Percentiles rank a stretch among this genome's conserved stretches.
Evolutionary conservation across 768 basidiomycete genomes (phyloP).

Genomic region (Tremella mesenterica): DNA sequence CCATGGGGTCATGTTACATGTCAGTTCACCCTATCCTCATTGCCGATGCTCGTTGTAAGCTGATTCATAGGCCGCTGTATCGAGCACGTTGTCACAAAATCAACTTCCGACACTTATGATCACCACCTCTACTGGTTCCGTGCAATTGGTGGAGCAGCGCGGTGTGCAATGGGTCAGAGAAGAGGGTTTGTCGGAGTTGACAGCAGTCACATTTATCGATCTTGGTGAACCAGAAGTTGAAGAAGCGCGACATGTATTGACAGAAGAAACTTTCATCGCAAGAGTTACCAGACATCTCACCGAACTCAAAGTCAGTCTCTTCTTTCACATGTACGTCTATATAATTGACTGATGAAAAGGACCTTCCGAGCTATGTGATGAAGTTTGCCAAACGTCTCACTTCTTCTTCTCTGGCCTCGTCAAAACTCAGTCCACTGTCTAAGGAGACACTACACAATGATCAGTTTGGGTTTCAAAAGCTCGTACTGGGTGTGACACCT

Average conservation of each 20-base stretch:
- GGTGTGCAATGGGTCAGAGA: conserved; percentile 60
- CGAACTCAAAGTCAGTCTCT: conserved; percentile 34
- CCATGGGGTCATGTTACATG: conserved; percentile 64
- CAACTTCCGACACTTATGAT: conserved; percentile 40
- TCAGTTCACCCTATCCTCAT: conserved; percentile 39
- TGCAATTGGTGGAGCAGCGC: conserved; percentile 54
- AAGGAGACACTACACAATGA: conserved; percentile 54
- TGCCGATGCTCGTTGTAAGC: not conserved
- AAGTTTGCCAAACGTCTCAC: conserved; percentile 64
- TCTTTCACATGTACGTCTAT: too few species aligned
- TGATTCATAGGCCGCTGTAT: conserved; percentile 17
- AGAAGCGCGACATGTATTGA: conserved; percentile 33
- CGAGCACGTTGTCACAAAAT: conserved; percentile 1
- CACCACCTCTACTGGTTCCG: conserved; percentile 64
- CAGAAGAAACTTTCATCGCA: conserved; percentile 35
- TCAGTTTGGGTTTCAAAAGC: conserved; percentile 75
- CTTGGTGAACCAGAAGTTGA: conserved; percentile 56
- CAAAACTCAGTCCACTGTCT: conserved; percentile 39
- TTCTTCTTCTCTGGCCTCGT: conserved; percentile 33
- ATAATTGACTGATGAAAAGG: conserved; percentile 47
- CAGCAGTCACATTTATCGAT: conserved; percentile 62
- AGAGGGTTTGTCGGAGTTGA: conserved; percentile 62
- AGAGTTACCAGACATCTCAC: conserved; percentile 31
- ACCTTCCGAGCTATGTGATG: conserved; percentile 61
- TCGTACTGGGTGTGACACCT: conserved; percentile 63